A percentile compares a stretch with the other conserved stretches of the same genome.
phyloP scores from a whole-genome alignment of 139 green algal genomes.

The Chlorella sp. region DNA sequence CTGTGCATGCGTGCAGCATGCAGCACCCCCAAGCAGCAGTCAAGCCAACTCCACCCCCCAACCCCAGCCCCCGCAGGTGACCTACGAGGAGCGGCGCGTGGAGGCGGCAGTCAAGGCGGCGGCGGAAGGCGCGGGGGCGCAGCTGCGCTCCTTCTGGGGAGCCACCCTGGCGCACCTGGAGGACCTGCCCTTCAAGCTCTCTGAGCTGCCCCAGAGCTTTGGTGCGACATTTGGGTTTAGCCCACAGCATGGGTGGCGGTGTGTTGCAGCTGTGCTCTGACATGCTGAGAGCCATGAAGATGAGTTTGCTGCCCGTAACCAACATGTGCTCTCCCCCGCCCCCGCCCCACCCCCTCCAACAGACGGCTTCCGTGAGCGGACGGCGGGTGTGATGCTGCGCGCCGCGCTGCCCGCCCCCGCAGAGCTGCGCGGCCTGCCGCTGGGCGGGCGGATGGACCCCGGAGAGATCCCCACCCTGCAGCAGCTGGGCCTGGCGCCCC shows the following conservation, averaged over 20 bases:
- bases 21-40: background rate
- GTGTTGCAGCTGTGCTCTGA: background rate
- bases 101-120: conserved; percentile 59
- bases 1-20: too few relatives aligned
- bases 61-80: conserved; percentile 42
- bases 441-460: conserved; percentile 37
- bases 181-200: conserved; percentile 77
- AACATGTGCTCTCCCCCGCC: background rate
- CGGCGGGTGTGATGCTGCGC: conserved; percentile 35
- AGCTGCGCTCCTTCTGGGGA: conserved; percentile 61
- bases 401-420: conserved; percentile 38
- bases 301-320: background rate
- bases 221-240: too few relatives aligned
- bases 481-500: conserved; percentile 63
- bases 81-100: conserved; percentile 66
- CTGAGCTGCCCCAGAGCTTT: conserved; percentile 57
- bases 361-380: conserved; percentile 54
- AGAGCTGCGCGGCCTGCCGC: conserved; percentile 56
- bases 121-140: conserved; percentile 56
- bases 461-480: conserved; percentile 70
- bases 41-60: background rate
- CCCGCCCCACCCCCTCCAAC: conserved; percentile 22
- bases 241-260: background rate
- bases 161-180: conserved; percentile 73
- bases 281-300: background rate